phyloP scores from a whole-genome alignment of 306 rosid species.

The Vachellia pachyceras region DNA sequence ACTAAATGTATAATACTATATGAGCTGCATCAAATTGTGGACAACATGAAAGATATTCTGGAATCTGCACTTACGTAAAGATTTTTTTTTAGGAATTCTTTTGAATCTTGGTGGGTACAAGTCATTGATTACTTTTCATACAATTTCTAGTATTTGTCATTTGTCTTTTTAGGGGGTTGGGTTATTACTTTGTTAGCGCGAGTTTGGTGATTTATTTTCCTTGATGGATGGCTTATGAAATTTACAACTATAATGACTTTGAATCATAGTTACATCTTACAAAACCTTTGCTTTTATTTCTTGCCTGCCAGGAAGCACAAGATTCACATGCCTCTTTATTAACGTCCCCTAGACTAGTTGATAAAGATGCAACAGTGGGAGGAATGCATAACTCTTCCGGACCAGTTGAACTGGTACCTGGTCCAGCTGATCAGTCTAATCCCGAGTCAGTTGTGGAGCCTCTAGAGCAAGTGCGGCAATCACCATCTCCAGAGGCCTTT shows the following conservation, averaged over 20 bases:
- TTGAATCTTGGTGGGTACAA: background rate
- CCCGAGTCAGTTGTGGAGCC: constrained; percentile 17
- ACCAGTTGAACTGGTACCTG: background rate
- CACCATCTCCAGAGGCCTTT: constrained; percentile 34
- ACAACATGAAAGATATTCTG: background rate
- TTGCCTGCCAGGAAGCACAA: constrained; percentile 38
- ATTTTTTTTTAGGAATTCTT: background rate
- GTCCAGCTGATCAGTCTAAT: background rate
- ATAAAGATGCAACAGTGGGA: constrained; percentile 36
- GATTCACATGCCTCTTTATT: constrained; percentile 33
- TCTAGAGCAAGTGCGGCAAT: constrained; percentile 42
- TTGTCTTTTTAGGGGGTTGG: background rate
- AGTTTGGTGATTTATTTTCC: background rate
- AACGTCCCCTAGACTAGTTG: constrained; percentile 21
- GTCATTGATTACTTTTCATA: background rate
- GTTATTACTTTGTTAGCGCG: background rate
- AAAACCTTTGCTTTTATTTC: background rate
- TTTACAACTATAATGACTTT: background rate
- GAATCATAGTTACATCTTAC: background rate
- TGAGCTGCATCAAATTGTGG: background rate
- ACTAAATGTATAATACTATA: background rate
- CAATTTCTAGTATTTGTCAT: background rate
- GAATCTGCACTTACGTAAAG: background rate
- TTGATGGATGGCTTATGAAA: background rate
- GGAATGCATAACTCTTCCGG: background rate